phyloP scores from a whole-genome alignment of 2,329 filamentous ascomycete genomes.

The Fusarium sp. region DNA sequence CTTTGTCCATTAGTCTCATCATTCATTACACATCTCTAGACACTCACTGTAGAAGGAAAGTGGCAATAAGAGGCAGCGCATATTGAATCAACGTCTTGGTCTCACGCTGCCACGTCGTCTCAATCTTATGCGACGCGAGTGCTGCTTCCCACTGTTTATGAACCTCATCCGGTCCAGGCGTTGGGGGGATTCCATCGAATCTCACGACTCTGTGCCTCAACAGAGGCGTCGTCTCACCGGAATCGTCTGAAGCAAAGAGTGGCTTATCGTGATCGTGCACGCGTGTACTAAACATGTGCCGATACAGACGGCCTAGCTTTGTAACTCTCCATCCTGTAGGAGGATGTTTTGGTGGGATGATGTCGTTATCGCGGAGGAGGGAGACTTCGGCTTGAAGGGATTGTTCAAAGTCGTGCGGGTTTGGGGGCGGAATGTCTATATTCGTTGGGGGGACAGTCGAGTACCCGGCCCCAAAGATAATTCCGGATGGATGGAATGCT shows the following conservation, averaged over 20 bases:
- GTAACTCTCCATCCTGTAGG: constrained; percentile 11
- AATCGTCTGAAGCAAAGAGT: neutral
- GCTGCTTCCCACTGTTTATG: constrained; percentile 77
- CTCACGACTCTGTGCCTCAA: neutral
- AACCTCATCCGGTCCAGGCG: constrained; percentile 29
- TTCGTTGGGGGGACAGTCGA: constrained; percentile 34
- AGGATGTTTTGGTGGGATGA: constrained; percentile 21
- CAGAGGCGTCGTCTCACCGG: constrained; percentile 22
- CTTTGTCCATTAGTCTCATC: rapidly evolving
- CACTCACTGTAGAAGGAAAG: constrained; percentile 73
- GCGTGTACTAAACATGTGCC: constrained; percentile 26
- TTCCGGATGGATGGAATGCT: constrained; percentile 39
- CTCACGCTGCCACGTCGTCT: constrained; percentile 90
- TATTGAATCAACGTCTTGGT: constrained; percentile 80
- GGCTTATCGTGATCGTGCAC: constrained; percentile 32
- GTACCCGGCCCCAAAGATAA: constrained; percentile 36
- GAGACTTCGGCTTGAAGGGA: constrained; percentile 33
- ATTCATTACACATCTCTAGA: rapidly evolving
- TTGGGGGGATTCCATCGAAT: constrained; percentile 23
- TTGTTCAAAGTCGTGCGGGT: constrained; percentile 40
- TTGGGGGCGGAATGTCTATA: constrained; percentile 33
- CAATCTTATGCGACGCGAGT: constrained; percentile 80
- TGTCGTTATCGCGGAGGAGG: constrained; percentile 39
- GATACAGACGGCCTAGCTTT: constrained; percentile 16
- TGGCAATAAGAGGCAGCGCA: constrained; percentile 73